phyloP scores from a whole-genome alignment of 257 asterid species.

The Verbena officinalis region DNA sequence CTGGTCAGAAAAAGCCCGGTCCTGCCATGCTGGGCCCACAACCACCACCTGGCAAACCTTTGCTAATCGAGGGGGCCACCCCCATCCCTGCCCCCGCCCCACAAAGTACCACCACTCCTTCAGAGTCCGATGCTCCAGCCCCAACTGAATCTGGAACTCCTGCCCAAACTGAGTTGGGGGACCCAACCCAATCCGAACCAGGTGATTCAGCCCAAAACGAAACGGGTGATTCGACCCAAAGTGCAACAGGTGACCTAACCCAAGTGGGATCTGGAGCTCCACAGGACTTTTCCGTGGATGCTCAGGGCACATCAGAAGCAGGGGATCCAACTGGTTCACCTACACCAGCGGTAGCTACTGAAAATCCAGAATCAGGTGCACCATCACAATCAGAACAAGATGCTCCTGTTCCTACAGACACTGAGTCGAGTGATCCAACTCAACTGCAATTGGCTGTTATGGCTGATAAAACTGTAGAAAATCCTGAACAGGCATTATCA shows the following conservation, averaged over 20 bases:
- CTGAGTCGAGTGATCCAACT: constrained; percentile 32
- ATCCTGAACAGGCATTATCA: constrained; percentile 37
- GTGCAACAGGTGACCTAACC: constrained; percentile 28
- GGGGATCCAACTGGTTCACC: constrained; percentile 41
- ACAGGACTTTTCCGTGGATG: constrained; percentile 16
- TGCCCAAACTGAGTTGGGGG: constrained; percentile 17
- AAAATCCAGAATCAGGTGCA: constrained; percentile 34
- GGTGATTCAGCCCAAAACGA: constrained; percentile 24
- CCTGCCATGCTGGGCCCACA: constrained; percentile 50
- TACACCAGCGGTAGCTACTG: constrained; percentile 37
- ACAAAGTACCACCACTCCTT: constrained; percentile 38
- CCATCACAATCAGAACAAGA: constrained; percentile 37
- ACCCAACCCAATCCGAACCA: constrained; percentile 30
- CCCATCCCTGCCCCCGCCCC: no score
- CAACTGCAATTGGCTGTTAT: constrained; percentile 32
- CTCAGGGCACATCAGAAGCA: constrained; percentile 35
- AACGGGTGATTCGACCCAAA: constrained; percentile 19
- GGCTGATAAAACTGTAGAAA: constrained; percentile 41
- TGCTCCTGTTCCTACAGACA: constrained; percentile 34
- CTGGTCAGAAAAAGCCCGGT: constrained; percentile 59
- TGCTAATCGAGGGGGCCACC: constrained; percentile 65
- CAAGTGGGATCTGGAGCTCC: constrained; percentile 40
- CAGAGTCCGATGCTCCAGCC: constrained; percentile 24
- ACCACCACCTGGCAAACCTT: constrained; percentile 66
- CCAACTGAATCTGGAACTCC: no score